Percentiles rank a stretch among this genome's conserved stretches.
phyloP scores from a whole-genome alignment of 441 rosid species.

The Manihot esculenta region DNA sequence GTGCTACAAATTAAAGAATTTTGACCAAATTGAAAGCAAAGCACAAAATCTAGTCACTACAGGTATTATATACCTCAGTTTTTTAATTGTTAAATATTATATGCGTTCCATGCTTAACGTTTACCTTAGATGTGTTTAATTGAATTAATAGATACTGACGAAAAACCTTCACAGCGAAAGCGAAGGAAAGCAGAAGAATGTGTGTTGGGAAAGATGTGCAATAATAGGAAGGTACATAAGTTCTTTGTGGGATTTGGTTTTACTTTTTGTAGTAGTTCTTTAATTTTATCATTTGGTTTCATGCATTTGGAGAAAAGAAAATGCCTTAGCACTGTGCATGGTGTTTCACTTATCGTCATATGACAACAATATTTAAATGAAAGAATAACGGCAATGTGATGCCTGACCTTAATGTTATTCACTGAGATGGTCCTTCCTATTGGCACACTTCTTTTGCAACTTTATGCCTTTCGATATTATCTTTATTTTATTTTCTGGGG shows the following conservation, averaged over 20 bases:
- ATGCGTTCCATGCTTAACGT: neutral
- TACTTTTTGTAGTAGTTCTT: neutral
- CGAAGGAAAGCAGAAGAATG: conserved; percentile 83
- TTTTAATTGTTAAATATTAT: neutral
- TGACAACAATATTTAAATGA: neutral
- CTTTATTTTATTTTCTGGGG: neutral
- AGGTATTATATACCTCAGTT: neutral
- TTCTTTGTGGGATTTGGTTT: conserved; percentile 2
- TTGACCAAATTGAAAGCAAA: neutral
- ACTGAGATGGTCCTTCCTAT: neutral
- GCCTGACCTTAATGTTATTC: neutral
- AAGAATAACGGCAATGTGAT: neutral
- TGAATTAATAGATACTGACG: conserved; percentile 9
- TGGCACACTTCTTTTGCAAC: neutral
- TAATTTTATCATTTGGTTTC: neutral
- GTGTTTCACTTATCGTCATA: no score
- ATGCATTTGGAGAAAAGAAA: neutral
- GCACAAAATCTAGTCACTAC: neutral
- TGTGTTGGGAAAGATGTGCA: conserved; percentile 53
- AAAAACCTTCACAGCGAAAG: conserved; percentile 63
- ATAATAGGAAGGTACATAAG: conserved; percentile 61
- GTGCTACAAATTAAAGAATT: neutral
- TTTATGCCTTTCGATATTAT: neutral
- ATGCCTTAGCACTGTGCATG: no score
- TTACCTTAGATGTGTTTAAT: neutral